Conservation (phyloP, 2,329 filamentous ascomycete genomes). For the Tolypocladium ovalisporum region DNA sequence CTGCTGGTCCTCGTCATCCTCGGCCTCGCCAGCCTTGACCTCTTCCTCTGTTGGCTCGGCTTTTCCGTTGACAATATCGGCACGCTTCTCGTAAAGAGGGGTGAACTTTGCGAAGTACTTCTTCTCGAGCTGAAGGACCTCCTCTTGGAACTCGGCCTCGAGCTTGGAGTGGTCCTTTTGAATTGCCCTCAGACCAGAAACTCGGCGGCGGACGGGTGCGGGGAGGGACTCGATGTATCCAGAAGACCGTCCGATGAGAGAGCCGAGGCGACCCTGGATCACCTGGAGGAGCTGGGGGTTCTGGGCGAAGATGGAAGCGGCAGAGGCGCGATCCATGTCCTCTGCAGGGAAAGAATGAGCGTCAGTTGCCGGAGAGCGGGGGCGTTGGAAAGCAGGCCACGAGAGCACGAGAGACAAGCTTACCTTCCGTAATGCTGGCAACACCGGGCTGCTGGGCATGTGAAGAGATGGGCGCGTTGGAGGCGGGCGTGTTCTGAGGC, state of each 20-base stretch:
- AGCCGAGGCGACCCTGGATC: slow-evolving; percentile 94
- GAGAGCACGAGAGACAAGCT: slow-evolving; percentile 20
- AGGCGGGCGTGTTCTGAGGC: slow-evolving; percentile 94
- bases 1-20: slow-evolving; percentile 62
- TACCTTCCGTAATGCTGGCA: slow-evolving; percentile 95
- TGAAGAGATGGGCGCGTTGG: slow-evolving; percentile 92
- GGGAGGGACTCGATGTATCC: slow-evolving; percentile 97
- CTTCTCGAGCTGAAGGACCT: slow-evolving; percentile 96
- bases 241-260: slow-evolving; percentile 87
- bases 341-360: slow-evolving; percentile 42
- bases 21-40: slow-evolving; percentile 74
- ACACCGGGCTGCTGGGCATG: slow-evolving; percentile 93
- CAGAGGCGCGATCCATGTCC: slow-evolving; percentile 76
- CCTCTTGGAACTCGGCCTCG: slow-evolving; percentile 96
- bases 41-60: slow-evolving; percentile 80
- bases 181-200: slow-evolving; percentile 91
- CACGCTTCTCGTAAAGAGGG: slow-evolving; percentile 90
- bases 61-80: slow-evolving; percentile 81
- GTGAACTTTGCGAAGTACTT: slow-evolving; percentile 99
- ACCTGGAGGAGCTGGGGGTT: slow-evolving; percentile 92
- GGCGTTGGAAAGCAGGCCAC: background rate
- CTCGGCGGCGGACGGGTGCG: slow-evolving; percentile 77
- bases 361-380: slow-evolving; percentile 7
- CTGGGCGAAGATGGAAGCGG: slow-evolving; percentile 87
- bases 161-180: slow-evolving; percentile 98